These are phyloP conservation scores for Chamaenerion angustifolium DNA, from an alignment of 345 rosid genomes.

Conservation along the genomic window DNA sequence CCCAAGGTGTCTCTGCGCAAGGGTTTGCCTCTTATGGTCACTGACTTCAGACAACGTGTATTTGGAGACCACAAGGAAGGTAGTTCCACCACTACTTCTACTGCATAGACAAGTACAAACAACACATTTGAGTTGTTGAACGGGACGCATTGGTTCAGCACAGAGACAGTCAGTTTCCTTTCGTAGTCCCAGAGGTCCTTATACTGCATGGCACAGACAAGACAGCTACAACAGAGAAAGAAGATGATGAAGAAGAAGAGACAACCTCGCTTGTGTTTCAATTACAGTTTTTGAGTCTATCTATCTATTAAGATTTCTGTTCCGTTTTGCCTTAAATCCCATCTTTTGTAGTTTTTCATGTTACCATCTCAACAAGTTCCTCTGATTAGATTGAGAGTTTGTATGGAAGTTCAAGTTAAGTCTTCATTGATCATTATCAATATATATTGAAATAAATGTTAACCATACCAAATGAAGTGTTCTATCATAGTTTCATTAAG, in stretches of 20 bases:
- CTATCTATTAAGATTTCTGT: neutral
- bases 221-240: too few species aligned
- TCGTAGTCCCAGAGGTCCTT: too few species aligned
- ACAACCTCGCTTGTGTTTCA: neutral
- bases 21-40: conserved; percentile 90
- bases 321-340: neutral
- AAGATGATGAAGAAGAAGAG: conserved; percentile 1
- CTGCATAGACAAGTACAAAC: neutral
- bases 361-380: neutral
- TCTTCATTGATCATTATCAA: neutral
- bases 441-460: too few species aligned
- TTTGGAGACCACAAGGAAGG: conserved; percentile 85
- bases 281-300: neutral
- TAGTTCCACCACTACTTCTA: conserved; percentile 12
- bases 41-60: conserved; percentile 81
- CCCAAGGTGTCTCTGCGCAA: conserved; percentile 77
- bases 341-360: conserved; percentile 4
- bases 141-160: too few species aligned
- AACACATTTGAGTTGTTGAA: neutral
- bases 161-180: too few species aligned
- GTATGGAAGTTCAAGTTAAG: too few species aligned
- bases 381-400: neutral
- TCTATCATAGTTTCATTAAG: too few species aligned
- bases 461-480: too few species aligned
- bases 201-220: too few species aligned